Evolutionary conservation across 768 basidiomycete genomes (phyloP).

Genomic region (Imleria badia): DNA sequence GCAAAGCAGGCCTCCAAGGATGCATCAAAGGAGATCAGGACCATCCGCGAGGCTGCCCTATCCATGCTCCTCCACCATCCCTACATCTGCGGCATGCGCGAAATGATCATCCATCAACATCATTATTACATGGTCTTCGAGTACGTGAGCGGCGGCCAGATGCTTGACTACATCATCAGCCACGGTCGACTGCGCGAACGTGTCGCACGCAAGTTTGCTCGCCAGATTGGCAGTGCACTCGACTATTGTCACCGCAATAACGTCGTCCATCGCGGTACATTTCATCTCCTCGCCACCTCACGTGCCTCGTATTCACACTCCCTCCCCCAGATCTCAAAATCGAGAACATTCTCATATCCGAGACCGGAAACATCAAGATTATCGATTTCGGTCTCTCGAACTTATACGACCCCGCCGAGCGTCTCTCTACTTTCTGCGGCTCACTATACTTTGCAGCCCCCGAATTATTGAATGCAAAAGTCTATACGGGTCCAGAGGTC

Average conservation of each 20-base stretch:
- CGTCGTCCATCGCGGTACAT: slow-evolving; percentile 88
- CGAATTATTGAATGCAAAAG: slow-evolving; percentile 93
- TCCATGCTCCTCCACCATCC: slow-evolving; percentile 97
- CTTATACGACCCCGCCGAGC: slow-evolving; percentile 77
- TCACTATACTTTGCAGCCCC: slow-evolving; percentile 98
- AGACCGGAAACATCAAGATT: slow-evolving; percentile 99
- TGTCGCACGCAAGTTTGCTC: slow-evolving; percentile 94
- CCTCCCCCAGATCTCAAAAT: slow-evolving; percentile 82
- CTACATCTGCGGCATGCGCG: slow-evolving; percentile 98
- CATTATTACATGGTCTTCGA: slow-evolving; percentile 99
- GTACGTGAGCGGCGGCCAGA: slow-evolving; percentile 98
- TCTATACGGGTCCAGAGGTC: slow-evolving; percentile 97
- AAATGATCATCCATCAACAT: slow-evolving; percentile 96
- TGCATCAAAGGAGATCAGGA: slow-evolving; percentile 94
- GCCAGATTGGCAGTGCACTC: slow-evolving; percentile 94
- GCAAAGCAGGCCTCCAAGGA: slow-evolving; percentile 87
- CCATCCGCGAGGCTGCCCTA: slow-evolving; percentile 91
- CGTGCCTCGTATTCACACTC: slow-evolving; percentile 7
- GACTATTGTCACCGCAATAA: slow-evolving; percentile 98
- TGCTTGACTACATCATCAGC: slow-evolving; percentile 99
- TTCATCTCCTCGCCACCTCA: slow-evolving; percentile 4
- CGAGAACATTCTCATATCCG: slow-evolving; percentile 98
- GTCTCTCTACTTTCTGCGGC: slow-evolving; percentile 95
- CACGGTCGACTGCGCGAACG: slow-evolving; percentile 94
- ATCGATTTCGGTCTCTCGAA: slow-evolving; percentile 99